phyloP scores from a whole-genome alignment of 768 basidiomycete species.

The Boletales sp. region DNA sequence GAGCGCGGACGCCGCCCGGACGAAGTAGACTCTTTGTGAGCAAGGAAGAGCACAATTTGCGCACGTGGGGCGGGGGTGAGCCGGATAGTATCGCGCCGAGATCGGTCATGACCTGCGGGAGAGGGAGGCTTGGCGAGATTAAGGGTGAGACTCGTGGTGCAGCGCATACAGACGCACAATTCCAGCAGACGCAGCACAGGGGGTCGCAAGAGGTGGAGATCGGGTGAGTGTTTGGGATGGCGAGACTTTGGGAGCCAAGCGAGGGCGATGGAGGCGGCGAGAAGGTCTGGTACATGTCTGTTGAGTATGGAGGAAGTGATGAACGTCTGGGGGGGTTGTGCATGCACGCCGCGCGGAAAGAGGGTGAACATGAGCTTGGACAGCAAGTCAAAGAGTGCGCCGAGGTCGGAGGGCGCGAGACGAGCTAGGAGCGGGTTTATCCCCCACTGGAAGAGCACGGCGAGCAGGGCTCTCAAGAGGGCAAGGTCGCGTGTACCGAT shows the following conservation, averaged over 20 bases:
- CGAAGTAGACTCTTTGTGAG: constrained; percentile 70
- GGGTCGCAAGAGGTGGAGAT: constrained; percentile 47
- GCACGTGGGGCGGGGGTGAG: constrained; percentile 44
- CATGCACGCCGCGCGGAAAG: constrained; percentile 50
- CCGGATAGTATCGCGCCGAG: constrained; percentile 58
- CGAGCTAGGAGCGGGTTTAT: constrained; percentile 41
- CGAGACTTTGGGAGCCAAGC: constrained; percentile 70
- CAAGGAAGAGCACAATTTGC: constrained; percentile 56
- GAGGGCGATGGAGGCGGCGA: constrained; percentile 57
- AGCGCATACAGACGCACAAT: constrained; percentile 46
- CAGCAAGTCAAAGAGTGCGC: constrained; percentile 40
- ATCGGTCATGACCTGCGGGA: constrained; percentile 62
- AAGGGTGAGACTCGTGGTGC: constrained; percentile 6
- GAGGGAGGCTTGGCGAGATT: constrained; percentile 44
- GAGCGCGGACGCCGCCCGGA: constrained; percentile 64
- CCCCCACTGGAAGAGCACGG: constrained; percentile 73
- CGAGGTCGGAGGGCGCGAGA: constrained; percentile 8
- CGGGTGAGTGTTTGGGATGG: constrained; percentile 34
- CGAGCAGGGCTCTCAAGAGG: constrained; percentile 58
- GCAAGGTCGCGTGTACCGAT: constrained; percentile 68
- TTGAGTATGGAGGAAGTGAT: constrained; percentile 58
- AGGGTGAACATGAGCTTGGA: constrained; percentile 45
- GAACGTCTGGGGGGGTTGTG: constrained; percentile 50
- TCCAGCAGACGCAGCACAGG: constrained; percentile 54
- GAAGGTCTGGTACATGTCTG: constrained; percentile 54